Base-by-base conservation (phyloP, 306 rosid species). In the Geum urbanum region DNA sequence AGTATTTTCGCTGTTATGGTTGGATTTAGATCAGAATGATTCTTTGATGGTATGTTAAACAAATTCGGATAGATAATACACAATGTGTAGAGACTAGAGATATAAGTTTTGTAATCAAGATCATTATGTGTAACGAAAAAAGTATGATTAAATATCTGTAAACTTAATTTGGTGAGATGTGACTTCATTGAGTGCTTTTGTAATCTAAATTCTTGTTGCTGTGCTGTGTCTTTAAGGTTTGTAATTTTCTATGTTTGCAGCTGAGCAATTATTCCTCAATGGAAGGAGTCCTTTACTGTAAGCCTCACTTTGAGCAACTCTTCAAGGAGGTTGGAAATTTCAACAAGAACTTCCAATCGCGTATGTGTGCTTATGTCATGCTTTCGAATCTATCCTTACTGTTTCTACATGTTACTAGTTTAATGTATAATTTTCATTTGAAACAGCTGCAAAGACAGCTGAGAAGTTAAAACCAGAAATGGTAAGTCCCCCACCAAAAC, bases 221-320 rank as follows among this genome's bases (percentile, higher is more conserved):
- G 39, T 40, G 37, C 76, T 77, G 63, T 55, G 67, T 14, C 19
- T 45, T 48, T 77, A 49, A 52, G 52, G 67, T 37, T 48, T 67
- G 20, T 39, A 8, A 32, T 51, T 55, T 79, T 32, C 73, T 58
- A 13, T 79, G 63, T 73, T 81, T 82, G 79, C 88, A 92, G 98
- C 83, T 92, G 73, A 92, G 98, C 85, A 90, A 73, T 85, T 92
- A 90, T 77, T 92, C 94, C 58, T 92, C 98, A 66, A 90, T 92
- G 96, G 98, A 92, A 79, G 98, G 98, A 69, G 91, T 92, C 72
- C 82, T 92, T 41, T 89, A 92, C 72, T 92, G 96, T 61, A 92
- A 89, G 83, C 96, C 96, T 78, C 97, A 92, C 74, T 92, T 86
- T 66, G 98, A 92, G 84, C 98, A 89, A 85, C 98, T 92, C 63